Base-by-base conservation (phyloP, 352 stramenopile species). In the Aphanomyces astaci region DNA sequence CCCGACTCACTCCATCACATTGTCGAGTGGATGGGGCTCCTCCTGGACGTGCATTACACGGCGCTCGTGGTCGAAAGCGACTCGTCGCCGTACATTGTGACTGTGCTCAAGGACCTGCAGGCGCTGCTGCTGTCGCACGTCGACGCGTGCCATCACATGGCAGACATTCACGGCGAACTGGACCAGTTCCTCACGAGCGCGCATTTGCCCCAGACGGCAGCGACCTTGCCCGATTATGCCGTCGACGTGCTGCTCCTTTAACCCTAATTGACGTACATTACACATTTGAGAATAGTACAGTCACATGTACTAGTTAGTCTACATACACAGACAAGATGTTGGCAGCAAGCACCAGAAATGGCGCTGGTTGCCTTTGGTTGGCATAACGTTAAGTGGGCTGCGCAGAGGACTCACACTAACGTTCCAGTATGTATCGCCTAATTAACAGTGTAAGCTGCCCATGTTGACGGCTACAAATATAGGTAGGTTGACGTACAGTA, bases 131-230 rank as follows among this genome's bases (percentile, higher is more conserved):
- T 82, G 39, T 53, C 78, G 66, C 76, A 89, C 56, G 67, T 92
- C 32, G 65, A 72, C 17, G 72, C 75, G 24, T 87, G 79, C 48
- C 75, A 79, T 22, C 76, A 80, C 64, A 89, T 85, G 66, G 83
- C 91, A 56, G 76, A 71, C 45, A 81, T 92, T 19, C 79, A 89
- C 46, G 81, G 76, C 63, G 86, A 92, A 54, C 73, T 94, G 40
- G 83, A 79, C 70, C 90, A 93, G 78, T 88, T 90, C 49, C 45
- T 93, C 49, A 84, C 78, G n/a, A 80, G 81, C 40, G 79, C 89
- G 57, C 78, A 77, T 71, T 75, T 94, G 48, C 65, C 55, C 43
- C 55, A 71, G 45, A 66, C 65, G 33, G 65, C 53, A 40, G 33
- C 59, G 1, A 24, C 36, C 3, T 17, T 68, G 28, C 62, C 62